Evolutionary conservation across 306 rosid genomes (phyloP).

Genomic region (Luffa aegyptiaca): DNA sequence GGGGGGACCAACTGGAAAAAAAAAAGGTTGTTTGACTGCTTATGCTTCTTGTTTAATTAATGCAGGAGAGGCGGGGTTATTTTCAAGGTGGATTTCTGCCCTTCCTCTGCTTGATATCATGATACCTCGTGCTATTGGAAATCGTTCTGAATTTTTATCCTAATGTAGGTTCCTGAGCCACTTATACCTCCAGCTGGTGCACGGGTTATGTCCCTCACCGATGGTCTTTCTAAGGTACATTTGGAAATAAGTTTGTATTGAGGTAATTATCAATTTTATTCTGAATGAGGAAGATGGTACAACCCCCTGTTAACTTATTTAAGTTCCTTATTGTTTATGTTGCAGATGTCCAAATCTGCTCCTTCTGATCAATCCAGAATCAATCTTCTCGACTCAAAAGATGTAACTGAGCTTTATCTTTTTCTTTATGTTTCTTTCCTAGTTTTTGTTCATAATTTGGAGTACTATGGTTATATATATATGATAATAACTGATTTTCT

Average conservation of each 20-base stretch:
- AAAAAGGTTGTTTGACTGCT: constrained; percentile 17
- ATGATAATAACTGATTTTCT: neutral
- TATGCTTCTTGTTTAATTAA: constrained; percentile 27
- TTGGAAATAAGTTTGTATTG: neutral
- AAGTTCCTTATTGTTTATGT: constrained; percentile 21
- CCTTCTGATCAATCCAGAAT: constrained; percentile 94
- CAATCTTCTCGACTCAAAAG: constrained; percentile 91
- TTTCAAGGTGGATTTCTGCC: constrained; percentile 56
- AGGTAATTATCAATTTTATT: neutral
- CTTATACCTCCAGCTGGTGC: constrained; percentile 95
- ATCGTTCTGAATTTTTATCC: constrained; percentile 13
- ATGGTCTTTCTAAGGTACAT: constrained; percentile 83
- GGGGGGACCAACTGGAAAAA: neutral
- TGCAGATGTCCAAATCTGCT: constrained; percentile 95
- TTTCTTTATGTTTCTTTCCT: constrained; percentile 10
- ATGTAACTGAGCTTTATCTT: constrained; percentile 39
- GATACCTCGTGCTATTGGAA: constrained; percentile 9
- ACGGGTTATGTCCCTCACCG: constrained; percentile 87
- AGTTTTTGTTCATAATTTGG: constrained; percentile 3
- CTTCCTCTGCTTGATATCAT: constrained; percentile 5
- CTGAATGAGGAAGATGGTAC: neutral
- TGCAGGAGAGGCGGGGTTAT: constrained; percentile 76
- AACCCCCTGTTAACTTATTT: neutral
- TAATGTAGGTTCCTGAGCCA: constrained; percentile 85
- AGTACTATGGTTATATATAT: neutral